These are phyloP conservation scores for Andalucia godoyi DNA, from an alignment of 78 protist genomes.

Conservation along the genomic window DNA sequence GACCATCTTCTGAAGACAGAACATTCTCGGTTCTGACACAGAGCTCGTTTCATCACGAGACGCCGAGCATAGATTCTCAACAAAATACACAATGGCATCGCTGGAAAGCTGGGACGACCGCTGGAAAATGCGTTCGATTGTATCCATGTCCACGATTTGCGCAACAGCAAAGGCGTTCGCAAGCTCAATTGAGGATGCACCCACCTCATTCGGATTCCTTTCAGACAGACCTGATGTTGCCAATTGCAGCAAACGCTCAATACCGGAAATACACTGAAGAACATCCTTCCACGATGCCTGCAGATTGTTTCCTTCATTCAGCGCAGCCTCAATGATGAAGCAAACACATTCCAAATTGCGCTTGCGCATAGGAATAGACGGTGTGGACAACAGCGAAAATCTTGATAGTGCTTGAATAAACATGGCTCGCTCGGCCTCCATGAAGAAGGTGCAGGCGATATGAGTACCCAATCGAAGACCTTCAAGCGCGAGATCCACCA, in stretches of 20 bases:
- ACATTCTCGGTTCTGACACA: conserved; percentile 58
- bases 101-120: not conserved
- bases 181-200: too few relatives aligned
- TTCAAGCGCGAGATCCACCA: conserved; percentile 40
- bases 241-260: conserved; percentile 50
- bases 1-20: conserved; percentile 77
- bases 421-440: conserved; percentile 75
- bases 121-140: conserved; percentile 18
- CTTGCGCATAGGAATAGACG: too few relatives aligned
- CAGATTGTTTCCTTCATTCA: conserved; percentile 68
- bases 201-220: too few relatives aligned
- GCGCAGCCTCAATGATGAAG: conserved; percentile 60
- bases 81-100: conserved; percentile 73
- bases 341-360: conserved; percentile 65
- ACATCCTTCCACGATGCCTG: conserved; percentile 66
- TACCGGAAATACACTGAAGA: conserved; percentile 47
- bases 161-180: conserved; percentile 1
- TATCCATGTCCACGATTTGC: not conserved
- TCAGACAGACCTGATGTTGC: too few relatives aligned
- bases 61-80: conserved; percentile 54
- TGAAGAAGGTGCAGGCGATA: conserved; percentile 39
- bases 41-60: conserved; percentile 59
- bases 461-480: conserved; percentile 63
- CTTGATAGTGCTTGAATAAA: conserved; percentile 77
- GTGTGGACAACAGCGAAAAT: conserved; percentile 61